Conservation (phyloP, 495 filamentous ascomycete species). For the Hypoxylon lienhwacheense region DNA sequence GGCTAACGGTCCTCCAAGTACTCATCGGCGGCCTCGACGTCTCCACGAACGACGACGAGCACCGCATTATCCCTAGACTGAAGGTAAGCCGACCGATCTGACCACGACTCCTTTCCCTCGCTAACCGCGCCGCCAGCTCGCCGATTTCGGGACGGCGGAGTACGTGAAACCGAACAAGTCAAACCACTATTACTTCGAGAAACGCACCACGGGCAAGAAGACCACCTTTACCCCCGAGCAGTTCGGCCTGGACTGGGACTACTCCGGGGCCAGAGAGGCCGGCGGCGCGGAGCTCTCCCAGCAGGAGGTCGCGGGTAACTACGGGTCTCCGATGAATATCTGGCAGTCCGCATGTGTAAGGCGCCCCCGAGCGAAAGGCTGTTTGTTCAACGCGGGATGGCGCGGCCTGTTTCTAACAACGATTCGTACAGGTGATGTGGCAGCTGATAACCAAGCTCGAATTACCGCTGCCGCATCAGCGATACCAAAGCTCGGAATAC, state of each 20-base stretch:
- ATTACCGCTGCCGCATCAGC: slow-evolving; percentile 1
- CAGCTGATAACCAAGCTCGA: slow-evolving; percentile 16
- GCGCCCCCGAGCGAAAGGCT: not conserved
- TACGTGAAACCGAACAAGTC: slow-evolving; percentile 10
- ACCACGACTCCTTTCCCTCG: not conserved
- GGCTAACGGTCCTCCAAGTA: slow-evolving; percentile 10
- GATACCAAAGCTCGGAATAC: not conserved
- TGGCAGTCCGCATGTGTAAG: slow-evolving; percentile 25
- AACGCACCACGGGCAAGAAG: slow-evolving; percentile 2
- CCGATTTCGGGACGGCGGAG: slow-evolving; percentile 19
- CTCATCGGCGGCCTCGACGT: slow-evolving; percentile 13
- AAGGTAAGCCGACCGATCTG: slow-evolving; percentile 5
- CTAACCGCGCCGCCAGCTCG: slow-evolving; percentile 16
- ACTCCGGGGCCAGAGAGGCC: not conserved
- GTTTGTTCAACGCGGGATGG: not conserved
- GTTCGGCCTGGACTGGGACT: slow-evolving; percentile 30
- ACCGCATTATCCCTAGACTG: slow-evolving; percentile 18
- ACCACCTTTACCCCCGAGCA: slow-evolving; percentile 28
- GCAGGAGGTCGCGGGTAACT: slow-evolving; percentile 15
- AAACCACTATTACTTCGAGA: slow-evolving; percentile 9
- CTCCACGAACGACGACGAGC: slow-evolving; percentile 14
- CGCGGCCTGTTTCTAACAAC: no score
- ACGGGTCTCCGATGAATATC: slow-evolving; percentile 14
- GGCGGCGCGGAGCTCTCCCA: slow-evolving; percentile 17
- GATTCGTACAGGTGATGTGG: slow-evolving; percentile 21